These are phyloP conservation scores for Athelia psychrophila DNA, from an alignment of 1,284 basidiomycete species.

Conservation along the genomic window DNA sequence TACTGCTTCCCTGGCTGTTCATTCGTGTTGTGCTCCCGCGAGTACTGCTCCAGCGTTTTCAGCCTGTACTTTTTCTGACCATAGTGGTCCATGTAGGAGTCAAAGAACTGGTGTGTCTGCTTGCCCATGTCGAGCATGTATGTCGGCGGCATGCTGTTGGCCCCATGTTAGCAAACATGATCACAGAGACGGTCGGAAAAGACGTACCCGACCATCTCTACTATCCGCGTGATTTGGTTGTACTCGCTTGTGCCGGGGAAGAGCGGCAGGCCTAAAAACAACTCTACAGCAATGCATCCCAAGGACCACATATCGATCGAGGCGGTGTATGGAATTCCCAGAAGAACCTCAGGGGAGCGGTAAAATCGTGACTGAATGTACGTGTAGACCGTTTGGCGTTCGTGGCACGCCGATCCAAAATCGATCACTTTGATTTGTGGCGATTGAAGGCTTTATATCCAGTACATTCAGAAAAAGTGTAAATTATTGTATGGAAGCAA, in stretches of 20 bases:
- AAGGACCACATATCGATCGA: conserved; percentile 96
- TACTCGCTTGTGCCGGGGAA: conserved; percentile 99
- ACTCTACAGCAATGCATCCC: conserved; percentile 95
- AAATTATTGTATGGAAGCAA: no score
- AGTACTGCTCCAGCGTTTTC: conserved; percentile 94
- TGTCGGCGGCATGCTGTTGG: conserved; percentile 73
- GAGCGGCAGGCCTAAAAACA: conserved; percentile 93
- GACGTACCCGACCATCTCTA: conserved; percentile 95
- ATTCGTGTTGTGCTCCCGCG: conserved; percentile 89
- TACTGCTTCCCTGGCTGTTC: conserved; percentile 99
- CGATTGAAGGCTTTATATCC: conserved; percentile 75
- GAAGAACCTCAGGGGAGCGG: conserved; percentile 94
- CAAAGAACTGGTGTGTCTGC: conserved; percentile 94
- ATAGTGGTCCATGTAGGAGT: conserved; percentile 76
- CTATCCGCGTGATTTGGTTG: conserved; percentile 95
- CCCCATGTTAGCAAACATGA: background rate
- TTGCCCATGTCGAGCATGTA: conserved; percentile 97
- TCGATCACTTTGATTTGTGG: conserved; percentile 99
- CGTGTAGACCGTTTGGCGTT: conserved; percentile 98
- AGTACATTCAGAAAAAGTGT: conserved; percentile 14
- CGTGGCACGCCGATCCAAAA: conserved; percentile 98
- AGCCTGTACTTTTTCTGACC: conserved; percentile 84
- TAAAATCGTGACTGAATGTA: conserved; percentile 99
- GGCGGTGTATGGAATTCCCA: conserved; percentile 93
- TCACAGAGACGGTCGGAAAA: conserved; percentile 3